phyloP scores from a whole-genome alignment of 2,329 filamentous ascomycete species.

The Trichoderma arundinaceum region DNA sequence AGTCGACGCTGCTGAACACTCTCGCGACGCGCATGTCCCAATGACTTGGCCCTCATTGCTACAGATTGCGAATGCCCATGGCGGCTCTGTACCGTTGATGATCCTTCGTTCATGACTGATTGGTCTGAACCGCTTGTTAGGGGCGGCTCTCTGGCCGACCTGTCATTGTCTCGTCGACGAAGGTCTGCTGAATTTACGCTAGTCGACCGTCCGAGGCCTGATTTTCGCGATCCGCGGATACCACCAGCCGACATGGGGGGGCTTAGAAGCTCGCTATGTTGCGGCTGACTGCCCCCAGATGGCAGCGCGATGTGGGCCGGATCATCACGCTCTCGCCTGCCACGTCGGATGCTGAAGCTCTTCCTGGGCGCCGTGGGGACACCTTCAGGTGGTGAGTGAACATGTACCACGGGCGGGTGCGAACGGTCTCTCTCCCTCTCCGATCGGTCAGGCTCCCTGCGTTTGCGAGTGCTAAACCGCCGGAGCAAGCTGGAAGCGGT shows the following conservation, averaged over 20 bases:
- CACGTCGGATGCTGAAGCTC: conserved; percentile 81
- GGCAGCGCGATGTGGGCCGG: conserved; percentile 53
- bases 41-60: conserved; percentile 79
- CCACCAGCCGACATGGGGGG: conserved; percentile 70
- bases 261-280: conserved; percentile 78
- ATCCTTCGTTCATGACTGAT: conserved; percentile 63
- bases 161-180: conserved; percentile 62
- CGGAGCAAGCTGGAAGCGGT: conserved; percentile 82
- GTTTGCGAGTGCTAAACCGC: conserved; percentile 86
- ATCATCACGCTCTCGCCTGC: conserved; percentile 61
- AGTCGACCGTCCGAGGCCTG: conserved; percentile 79
- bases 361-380: conserved; percentile 69
- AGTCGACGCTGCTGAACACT: conserved; percentile 88
- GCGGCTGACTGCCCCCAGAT: conserved; percentile 68
- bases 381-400: conserved; percentile 76
- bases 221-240: conserved; percentile 62
- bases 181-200: conserved; percentile 91
- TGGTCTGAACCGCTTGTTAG: conserved; percentile 81
- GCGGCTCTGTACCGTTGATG: conserved; percentile 57
- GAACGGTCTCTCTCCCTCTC: conserved; percentile 69
- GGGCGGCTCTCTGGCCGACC: conserved; percentile 67
- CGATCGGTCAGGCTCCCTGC: conserved; percentile 68
- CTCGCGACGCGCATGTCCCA: conserved; percentile 86
- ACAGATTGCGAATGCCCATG: conserved; percentile 62
- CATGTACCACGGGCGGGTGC: conserved; percentile 73